These are phyloP conservation scores for Neurospora sp. DNA, from an alignment of 495 filamentous ascomycete genomes.

Conservation along the genomic window DNA sequence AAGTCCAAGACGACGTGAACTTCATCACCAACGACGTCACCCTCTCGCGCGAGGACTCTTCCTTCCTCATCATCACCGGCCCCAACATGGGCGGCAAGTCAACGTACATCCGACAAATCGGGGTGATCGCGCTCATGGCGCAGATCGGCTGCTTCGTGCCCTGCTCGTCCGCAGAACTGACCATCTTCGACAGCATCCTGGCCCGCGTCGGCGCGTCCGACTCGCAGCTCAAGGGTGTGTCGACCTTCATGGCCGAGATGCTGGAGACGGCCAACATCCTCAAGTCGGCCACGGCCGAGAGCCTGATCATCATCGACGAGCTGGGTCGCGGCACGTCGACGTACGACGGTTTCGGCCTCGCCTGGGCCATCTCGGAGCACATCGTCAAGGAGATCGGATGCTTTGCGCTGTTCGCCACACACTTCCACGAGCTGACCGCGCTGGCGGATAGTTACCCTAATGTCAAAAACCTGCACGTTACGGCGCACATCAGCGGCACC, in stretches of 20 bases:
- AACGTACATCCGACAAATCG: constrained; percentile 96
- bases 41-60: constrained; percentile 67
- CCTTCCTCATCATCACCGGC: constrained; percentile 94
- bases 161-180: constrained; percentile 79
- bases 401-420: constrained; percentile 90
- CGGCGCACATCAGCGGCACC: constrained; percentile 77
- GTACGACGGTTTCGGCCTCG: constrained; percentile 95
- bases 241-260: constrained; percentile 99
- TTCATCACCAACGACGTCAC: constrained; percentile 98
- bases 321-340: constrained; percentile 96
- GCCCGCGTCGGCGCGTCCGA: constrained; percentile 93
- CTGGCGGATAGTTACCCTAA: constrained; percentile 74
- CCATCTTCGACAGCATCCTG: constrained; percentile 96
- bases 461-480: constrained; percentile 89
- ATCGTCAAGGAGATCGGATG: constrained; percentile 92
- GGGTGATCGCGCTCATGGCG: constrained; percentile 95
- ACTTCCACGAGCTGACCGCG: constrained; percentile 96
- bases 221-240: constrained; percentile 94
- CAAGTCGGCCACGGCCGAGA: constrained; percentile 89
- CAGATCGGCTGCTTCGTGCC: constrained; percentile 97
- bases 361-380: constrained; percentile 97
- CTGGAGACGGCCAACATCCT: constrained; percentile 97
- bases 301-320: constrained; percentile 96
- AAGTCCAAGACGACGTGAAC: constrained; percentile 96
- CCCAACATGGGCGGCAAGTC: constrained; percentile 99